These are phyloP conservation scores for Aspergillus arachidicola DNA, from an alignment of 2,329 filamentous ascomycete genomes.

Conservation along the genomic window DNA sequence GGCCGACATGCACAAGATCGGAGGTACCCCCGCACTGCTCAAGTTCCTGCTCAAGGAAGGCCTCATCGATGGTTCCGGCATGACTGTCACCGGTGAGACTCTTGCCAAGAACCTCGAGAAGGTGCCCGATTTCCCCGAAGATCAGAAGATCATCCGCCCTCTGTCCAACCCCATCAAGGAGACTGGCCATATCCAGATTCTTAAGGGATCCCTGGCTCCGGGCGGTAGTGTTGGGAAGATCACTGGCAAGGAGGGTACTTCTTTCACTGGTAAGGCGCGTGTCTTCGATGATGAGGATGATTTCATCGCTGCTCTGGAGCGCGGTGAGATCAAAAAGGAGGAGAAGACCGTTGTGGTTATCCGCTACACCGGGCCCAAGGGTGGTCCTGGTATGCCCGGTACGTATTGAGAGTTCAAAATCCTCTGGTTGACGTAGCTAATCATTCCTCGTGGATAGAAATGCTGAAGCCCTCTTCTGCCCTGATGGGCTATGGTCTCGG, in stretches of 20 bases:
- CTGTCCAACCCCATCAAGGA: conserved; percentile 69
- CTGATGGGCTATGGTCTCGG: conserved; percentile 75
- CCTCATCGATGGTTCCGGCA: conserved; percentile 60
- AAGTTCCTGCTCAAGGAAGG: conserved; percentile 62
- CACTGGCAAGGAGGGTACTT: conserved; percentile 72
- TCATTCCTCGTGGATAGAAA: conserved; percentile 46
- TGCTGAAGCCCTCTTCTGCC: conserved; percentile 70
- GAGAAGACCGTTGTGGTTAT: conserved; percentile 78
- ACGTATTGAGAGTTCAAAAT: conserved; percentile 1
- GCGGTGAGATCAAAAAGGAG: conserved; percentile 70
- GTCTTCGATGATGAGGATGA: conserved; percentile 71
- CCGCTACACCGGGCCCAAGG: conserved; percentile 54
- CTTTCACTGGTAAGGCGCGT: conserved; percentile 69
- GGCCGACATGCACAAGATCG: conserved; percentile 59
- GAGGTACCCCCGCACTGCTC: conserved; percentile 60
- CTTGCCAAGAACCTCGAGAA: conserved; percentile 62
- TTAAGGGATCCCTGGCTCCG: conserved; percentile 69
- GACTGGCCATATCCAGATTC: conserved; percentile 73
- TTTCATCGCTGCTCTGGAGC: conserved; percentile 69
- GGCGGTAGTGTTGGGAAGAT: conserved; percentile 75
- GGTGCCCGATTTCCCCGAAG: conserved; percentile 64
- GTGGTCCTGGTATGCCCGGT: conserved; percentile 67
- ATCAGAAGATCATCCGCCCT: conserved; percentile 71
- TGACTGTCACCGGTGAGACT: conserved; percentile 63
- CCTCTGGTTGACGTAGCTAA: neutral